Base-by-base conservation (phyloP, 2,329 filamentous ascomycete species). In the Colletotrichum sp. region DNA sequence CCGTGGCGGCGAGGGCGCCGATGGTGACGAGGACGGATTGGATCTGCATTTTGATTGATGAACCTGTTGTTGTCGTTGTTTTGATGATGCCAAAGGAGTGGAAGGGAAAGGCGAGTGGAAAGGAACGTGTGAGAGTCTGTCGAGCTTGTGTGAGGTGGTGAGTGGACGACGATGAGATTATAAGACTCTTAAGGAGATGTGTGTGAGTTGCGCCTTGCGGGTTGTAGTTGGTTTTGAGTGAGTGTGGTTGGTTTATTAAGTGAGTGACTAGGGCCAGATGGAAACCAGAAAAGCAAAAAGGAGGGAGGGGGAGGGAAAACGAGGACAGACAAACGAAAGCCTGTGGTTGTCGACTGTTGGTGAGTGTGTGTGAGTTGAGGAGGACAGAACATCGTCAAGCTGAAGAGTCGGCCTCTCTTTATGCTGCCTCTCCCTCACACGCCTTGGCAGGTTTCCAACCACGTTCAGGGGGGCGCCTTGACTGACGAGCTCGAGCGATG, bases 11-110 rank as follows among this genome's bases (percentile, higher is more conserved):
- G 61, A 78, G 71, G 73, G 79, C 79, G 71, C 76, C 77, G 67
- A 77, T 78, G 58, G 78, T 77, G 63, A 84, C 69, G 66, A 82
- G 36, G 70, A 80, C 55, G 71, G 79, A 72, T 66, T 81, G 81
- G 80, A 77, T 77, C 75, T 81, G 81, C 83, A 85, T 85, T 64
- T 64, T 30, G 66, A 30, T 48, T 5, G 64, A 21, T 38, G 36
- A 38, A 38, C 34, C 69, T 79, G 68, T 79, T 77, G 75, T 78
- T 16, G 57, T 10, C 28, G 5, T 28, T n/a, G 61, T 68, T 7
- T 57, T 38, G 36, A 38, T 8, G 36, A 73, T 30, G 16, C 57
- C 24, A 60, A 57, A 64, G 43, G 55, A 67, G 58, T 24, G 21
- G 71, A 38, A 28, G 58, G 58, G n/a, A 67, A 74, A 30, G n/a